Evolutionary conservation across 345 rosid species (phyloP).

Genomic region (Crucihimalaya himalaica): DNA sequence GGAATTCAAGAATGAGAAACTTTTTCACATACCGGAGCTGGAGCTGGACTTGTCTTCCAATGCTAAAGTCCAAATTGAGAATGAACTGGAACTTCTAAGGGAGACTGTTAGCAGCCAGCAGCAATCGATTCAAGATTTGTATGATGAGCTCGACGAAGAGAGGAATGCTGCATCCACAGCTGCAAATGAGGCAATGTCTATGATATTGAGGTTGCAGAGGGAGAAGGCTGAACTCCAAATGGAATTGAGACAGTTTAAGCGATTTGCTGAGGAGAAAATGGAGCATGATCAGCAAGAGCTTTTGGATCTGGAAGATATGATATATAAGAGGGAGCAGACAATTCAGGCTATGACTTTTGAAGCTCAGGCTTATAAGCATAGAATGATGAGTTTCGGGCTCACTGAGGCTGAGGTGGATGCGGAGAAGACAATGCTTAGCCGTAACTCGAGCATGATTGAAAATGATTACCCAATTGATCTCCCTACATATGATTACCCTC

Average conservation of each 20-base stretch:
- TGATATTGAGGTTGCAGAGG: slow-evolving; percentile 93
- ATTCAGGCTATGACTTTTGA: slow-evolving; percentile 83
- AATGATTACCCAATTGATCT: slow-evolving; percentile 52
- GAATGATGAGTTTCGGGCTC: slow-evolving; percentile 93
- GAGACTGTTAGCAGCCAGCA: slow-evolving; percentile 81
- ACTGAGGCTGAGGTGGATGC: slow-evolving; percentile 71
- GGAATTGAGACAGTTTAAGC: slow-evolving; percentile 94
- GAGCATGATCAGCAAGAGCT: slow-evolving; percentile 91
- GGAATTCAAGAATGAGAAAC: slow-evolving; percentile 54
- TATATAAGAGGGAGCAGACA: slow-evolving; percentile 87
- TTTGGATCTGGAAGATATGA: slow-evolving; percentile 67
- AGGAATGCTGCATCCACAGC: slow-evolving; percentile 92
- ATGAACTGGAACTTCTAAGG: slow-evolving; percentile 71
- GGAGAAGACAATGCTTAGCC: slow-evolving; percentile 48
- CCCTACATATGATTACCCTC: slow-evolving; percentile 69
- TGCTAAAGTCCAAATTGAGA: slow-evolving; percentile 77
- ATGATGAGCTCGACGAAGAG: slow-evolving; percentile 84
- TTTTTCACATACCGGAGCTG: slow-evolving; percentile 57
- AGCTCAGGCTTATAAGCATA: slow-evolving; percentile 86
- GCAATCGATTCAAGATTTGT: slow-evolving; percentile 64
- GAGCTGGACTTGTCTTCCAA: slow-evolving; percentile 46
- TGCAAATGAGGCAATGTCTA: slow-evolving; percentile 96
- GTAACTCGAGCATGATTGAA: slow-evolving; percentile 49
- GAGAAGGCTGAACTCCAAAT: slow-evolving; percentile 95
- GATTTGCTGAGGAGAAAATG: slow-evolving; percentile 86